Evolutionary conservation across 1,284 basidiomycete species (phyloP).

Genomic region (Ustilago hordei): DNA sequence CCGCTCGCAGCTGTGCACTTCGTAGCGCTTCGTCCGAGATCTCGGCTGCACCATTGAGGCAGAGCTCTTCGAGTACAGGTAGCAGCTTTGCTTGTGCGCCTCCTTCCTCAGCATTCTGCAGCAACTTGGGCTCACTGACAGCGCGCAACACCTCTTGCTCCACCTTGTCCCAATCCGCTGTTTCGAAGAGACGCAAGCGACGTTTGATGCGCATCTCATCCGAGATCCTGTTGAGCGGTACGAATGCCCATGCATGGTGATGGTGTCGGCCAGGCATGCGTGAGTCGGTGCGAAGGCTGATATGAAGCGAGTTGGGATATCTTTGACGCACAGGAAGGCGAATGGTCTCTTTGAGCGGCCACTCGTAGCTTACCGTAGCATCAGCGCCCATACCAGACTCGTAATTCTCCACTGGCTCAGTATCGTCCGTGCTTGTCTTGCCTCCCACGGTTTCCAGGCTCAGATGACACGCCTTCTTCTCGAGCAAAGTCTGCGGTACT

Average conservation of each 20-base stretch:
- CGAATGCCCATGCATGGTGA: conserved; percentile 47
- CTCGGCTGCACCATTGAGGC: conserved; percentile 21
- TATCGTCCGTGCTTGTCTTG: conserved; percentile 42
- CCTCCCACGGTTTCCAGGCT: conserved; percentile 57
- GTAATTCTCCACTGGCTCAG: conserved; percentile 39
- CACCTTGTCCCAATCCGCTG: conserved; percentile 46
- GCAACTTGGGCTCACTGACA: conserved; percentile 34
- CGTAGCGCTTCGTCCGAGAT: conserved; percentile 31
- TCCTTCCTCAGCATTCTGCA: conserved; percentile 17
- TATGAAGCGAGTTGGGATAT: conserved; percentile 47
- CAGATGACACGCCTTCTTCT: conserved; percentile 53
- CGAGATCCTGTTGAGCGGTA: conserved; percentile 54
- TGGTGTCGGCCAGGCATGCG: conserved; percentile 55
- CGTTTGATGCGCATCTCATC: conserved; percentile 48
- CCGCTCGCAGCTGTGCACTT: conserved; percentile 28
- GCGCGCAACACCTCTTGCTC: conserved; percentile 59
- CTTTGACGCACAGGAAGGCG: conserved; percentile 50
- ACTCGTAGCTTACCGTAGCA: conserved; percentile 49
- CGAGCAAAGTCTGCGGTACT: conserved; percentile 37
- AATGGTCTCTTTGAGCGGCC: conserved; percentile 42
- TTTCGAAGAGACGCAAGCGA: conserved; percentile 48
- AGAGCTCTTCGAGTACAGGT: conserved; percentile 57
- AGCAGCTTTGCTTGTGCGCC: conserved; percentile 18
- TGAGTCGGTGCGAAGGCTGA: conserved; percentile 56
- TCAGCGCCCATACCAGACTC: conserved; percentile 35